Conservation (phyloP, 352 stramenopile species). For the Phytophthora pistaciae region DNA sequence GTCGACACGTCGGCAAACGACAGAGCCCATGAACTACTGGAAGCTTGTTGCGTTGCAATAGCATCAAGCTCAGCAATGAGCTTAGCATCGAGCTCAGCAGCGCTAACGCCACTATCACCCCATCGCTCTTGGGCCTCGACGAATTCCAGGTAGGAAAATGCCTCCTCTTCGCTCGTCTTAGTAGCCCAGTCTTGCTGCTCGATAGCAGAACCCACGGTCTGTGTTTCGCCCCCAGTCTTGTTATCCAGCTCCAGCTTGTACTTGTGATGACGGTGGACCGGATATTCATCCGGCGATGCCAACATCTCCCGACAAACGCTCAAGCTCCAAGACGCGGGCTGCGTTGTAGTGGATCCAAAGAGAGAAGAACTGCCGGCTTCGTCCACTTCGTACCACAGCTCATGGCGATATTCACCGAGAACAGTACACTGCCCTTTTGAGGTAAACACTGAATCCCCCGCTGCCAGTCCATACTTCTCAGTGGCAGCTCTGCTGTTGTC, state of each 20-base stretch:
- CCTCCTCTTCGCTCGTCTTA: neutral
- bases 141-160: slow-evolving; percentile 26
- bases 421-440: slow-evolving; percentile 66
- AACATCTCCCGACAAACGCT: slow-evolving; percentile 59
- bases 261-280: slow-evolving; percentile 44
- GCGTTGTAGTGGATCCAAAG: slow-evolving; percentile 4
- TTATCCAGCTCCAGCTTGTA: slow-evolving; percentile 26
- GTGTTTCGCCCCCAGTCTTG: neutral
- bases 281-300: slow-evolving; percentile 48
- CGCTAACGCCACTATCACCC: slow-evolving; percentile 3
- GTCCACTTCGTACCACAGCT: slow-evolving; percentile 75
- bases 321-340: slow-evolving; percentile 58
- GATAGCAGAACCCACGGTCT: neutral
- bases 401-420: slow-evolving; percentile 65
- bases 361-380: slow-evolving; percentile 19
- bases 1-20: slow-evolving; percentile 46
- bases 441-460: slow-evolving; percentile 70
- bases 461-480: slow-evolving; percentile 48
- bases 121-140: slow-evolving; percentile 27
- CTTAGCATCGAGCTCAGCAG: slow-evolving; percentile 26
- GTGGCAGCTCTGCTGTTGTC: slow-evolving; percentile 36
- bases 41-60: slow-evolving; percentile 30
- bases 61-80: slow-evolving; percentile 39
- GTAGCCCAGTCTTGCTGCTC: slow-evolving; percentile 4
- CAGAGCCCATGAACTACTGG: slow-evolving; percentile 23